Evolutionary conservation across 306 rosid species (phyloP).

Genomic region (Hylodesmum podocarpum): DNA sequence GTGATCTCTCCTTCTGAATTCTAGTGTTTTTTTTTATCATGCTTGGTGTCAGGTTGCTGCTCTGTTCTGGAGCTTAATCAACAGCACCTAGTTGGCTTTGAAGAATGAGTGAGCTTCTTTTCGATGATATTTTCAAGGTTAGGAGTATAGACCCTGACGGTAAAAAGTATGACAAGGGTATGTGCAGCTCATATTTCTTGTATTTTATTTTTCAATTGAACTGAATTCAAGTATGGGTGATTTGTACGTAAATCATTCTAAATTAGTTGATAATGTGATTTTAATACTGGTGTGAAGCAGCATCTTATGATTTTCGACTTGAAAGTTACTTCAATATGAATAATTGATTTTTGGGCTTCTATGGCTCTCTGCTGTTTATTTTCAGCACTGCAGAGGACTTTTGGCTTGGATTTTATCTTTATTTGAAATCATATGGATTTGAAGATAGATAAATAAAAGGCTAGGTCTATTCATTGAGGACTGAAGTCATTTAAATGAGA

Average conservation of each 20-base stretch:
- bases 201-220: not conserved
- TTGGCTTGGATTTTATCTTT: not conserved
- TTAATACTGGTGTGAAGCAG: not conserved
- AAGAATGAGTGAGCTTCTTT: conserved; percentile 77
- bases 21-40: not conserved
- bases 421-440: not conserved
- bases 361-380: not conserved
- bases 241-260: conserved; percentile 8
- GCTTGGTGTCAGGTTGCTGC: not conserved
- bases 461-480: not conserved
- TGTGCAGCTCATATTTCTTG: not conserved
- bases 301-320: not conserved
- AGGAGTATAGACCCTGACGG: conserved; percentile 77
- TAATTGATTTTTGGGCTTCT: not conserved
- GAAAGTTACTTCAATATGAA: not conserved
- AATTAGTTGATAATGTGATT: conserved; percentile 10
- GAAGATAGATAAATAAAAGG: not conserved
- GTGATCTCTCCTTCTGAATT: not conserved
- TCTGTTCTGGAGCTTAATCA: not conserved
- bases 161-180: conserved; percentile 84
- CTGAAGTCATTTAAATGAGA: not conserved
- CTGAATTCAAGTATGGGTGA: not conserved
- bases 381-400: not conserved
- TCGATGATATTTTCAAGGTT: conserved; percentile 73
- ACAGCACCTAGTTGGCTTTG: not conserved